Percentiles rank a stretch among this genome's conserved stretches.
These are phyloP conservation scores for Aureobasidium melanogenum DNA, from an alignment of 2,329 filamentous ascomycete genomes.

Conservation along the genomic window DNA sequence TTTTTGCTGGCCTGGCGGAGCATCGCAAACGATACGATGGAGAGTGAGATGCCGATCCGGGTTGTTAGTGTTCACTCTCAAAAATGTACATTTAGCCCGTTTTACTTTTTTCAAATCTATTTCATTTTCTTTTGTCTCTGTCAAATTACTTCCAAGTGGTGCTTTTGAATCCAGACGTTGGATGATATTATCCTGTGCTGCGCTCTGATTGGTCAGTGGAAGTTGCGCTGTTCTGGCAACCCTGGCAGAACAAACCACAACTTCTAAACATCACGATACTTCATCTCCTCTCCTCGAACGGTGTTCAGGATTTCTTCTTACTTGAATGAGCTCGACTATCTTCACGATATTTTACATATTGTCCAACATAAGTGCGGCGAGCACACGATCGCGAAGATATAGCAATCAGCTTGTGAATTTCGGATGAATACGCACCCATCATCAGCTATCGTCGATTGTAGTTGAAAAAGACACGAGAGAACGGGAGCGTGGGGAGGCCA, in stretches of 20 bases:
- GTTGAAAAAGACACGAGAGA: no score
- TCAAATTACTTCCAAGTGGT: no score
- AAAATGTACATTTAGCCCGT: conserved; percentile 13
- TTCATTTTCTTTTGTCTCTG: conserved; percentile 9
- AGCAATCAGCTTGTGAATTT: neutral
- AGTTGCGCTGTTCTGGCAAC: neutral
- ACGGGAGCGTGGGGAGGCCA: no score
- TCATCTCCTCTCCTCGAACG: neutral
- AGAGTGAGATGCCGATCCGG: conserved; percentile 8
- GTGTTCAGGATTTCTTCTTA: no score
- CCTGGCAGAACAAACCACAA: neutral
- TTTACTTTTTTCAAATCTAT: conserved; percentile 9
- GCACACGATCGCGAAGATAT: no score
- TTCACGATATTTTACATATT: neutral
- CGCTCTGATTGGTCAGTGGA: neutral
- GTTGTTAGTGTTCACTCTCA: conserved; percentile 13
- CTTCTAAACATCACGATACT: neutral
- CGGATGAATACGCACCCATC: no score
- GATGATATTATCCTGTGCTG: neutral
- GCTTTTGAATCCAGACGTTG: neutral
- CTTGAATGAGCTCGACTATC: no score
- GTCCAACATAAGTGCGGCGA: neutral
- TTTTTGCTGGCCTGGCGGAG: neutral
- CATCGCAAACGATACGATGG: conserved; percentile 1
- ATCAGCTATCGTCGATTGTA: no score